A percentile compares a stretch with the other conserved stretches of the same genome.
These are phyloP conservation scores for Penicillium janthinellum DNA, from an alignment of 2,329 filamentous ascomycete genomes.

Conservation along the genomic window DNA sequence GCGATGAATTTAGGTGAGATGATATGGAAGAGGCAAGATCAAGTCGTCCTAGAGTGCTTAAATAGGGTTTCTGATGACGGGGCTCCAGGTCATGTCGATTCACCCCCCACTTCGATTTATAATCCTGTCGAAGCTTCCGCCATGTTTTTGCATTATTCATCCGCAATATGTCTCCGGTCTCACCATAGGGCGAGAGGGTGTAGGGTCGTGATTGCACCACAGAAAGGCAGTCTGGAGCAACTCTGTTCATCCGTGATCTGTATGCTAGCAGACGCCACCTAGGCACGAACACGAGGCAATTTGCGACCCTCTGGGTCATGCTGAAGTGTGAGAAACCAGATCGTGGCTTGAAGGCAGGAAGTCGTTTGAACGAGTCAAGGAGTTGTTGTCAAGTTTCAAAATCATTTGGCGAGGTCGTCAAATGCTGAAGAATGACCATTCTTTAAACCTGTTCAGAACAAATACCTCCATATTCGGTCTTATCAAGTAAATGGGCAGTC, in stretches of 20 bases:
- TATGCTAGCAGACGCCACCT: neutral
- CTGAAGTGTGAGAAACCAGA: neutral
- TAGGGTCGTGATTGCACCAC: neutral
- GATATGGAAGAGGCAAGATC: neutral
- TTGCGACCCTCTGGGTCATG: neutral
- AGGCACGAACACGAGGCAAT: neutral
- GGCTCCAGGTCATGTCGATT: constrained; percentile 3
- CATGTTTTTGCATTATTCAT: neutral
- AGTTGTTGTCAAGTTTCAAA: neutral
- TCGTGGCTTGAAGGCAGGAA: no score
- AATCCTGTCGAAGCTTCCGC: constrained; percentile 12
- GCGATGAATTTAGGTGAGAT: neutral
- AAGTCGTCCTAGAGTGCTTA: neutral
- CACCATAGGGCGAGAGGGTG: neutral
- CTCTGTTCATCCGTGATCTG: neutral
- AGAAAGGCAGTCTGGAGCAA: neutral
- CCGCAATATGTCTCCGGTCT: neutral
- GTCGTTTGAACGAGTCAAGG: neutral
- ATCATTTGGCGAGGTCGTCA: neutral
- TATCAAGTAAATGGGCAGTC: neutral
- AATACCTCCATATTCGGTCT: neutral
- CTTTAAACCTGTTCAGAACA: neutral
- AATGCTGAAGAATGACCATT: neutral
- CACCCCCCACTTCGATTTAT: constrained; percentile 20
- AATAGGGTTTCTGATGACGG: neutral